These are phyloP conservation scores for Astrothelium macrocarpum DNA, from an alignment of 495 filamentous ascomycete genomes.

Conservation along the genomic window DNA sequence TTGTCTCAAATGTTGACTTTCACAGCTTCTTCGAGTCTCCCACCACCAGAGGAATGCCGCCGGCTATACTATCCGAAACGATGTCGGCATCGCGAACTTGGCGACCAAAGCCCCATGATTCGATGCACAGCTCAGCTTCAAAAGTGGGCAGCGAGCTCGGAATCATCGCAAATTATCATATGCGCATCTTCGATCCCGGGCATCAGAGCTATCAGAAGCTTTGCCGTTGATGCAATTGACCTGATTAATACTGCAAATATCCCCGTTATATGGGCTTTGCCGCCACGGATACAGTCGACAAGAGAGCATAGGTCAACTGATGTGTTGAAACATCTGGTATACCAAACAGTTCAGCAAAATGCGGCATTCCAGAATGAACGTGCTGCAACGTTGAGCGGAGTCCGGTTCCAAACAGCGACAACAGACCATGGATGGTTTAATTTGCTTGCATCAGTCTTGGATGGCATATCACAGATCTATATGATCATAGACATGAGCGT, in stretches of 20 bases:
- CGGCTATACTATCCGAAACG: background rate
- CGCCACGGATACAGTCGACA: background rate
- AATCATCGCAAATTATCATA: background rate
- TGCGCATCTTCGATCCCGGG: background rate
- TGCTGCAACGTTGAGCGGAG: background rate
- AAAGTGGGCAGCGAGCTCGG: background rate
- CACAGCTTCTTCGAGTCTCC: background rate
- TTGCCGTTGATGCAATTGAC: constrained; percentile 3
- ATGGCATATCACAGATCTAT: constrained; percentile 6
- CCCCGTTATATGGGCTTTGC: background rate
- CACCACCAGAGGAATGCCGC: background rate
- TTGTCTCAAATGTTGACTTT: background rate
- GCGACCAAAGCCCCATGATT: background rate
- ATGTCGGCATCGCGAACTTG: background rate
- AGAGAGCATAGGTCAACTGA: background rate
- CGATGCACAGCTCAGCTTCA: background rate
- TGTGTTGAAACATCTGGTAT: background rate
- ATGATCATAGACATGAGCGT: background rate
- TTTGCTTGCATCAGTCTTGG: background rate
- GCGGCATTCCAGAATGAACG: background rate
- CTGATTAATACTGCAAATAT: constrained; percentile 3
- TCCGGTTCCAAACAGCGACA: background rate
- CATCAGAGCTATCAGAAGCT: background rate
- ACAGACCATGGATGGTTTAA: constrained; percentile 4
- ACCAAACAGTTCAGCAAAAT: background rate